Evolutionary conservation across 257 asterid genomes (phyloP).

Genomic region (Solanum piurae): DNA sequence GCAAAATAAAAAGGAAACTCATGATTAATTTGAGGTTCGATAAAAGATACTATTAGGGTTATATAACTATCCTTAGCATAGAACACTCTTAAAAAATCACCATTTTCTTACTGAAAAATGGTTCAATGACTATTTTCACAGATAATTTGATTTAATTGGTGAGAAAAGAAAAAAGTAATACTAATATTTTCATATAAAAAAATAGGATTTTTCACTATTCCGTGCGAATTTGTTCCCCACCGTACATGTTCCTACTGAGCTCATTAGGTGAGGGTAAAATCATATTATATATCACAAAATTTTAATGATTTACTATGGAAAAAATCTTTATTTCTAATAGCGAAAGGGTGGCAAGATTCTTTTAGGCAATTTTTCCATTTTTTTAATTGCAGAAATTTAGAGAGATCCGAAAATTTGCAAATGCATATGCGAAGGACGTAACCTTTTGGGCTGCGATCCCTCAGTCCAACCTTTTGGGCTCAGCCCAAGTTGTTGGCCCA

Average conservation of each 20-base stretch:
- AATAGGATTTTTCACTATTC: background rate
- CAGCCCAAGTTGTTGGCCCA: background rate
- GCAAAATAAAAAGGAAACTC: too few relatives aligned
- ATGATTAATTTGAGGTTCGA: background rate
- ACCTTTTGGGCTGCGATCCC: background rate
- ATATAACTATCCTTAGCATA: too few relatives aligned
- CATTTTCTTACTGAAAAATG: too few relatives aligned
- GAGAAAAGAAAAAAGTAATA: too few relatives aligned
- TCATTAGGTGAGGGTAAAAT: too few relatives aligned
- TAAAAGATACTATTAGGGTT: background rate
- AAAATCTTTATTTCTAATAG: too few relatives aligned
- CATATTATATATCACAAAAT: too few relatives aligned
- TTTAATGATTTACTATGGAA: too few relatives aligned
- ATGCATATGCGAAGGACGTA: background rate
- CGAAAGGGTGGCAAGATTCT: background rate
- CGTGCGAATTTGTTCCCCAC: background rate
- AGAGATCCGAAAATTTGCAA: background rate
- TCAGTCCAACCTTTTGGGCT: background rate
- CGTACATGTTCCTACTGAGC: background rate
- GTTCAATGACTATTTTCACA: too few relatives aligned
- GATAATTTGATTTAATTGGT: too few relatives aligned
- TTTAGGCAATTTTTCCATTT: background rate
- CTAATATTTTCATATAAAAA: too few relatives aligned
- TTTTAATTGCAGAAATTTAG: background rate
- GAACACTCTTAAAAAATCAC: too few relatives aligned